Percentiles rank a stretch among this genome's conserved stretches.
These are phyloP conservation scores for Nicotiana rustica DNA, from an alignment of 305 asterid genomes.

Conservation along the genomic window DNA sequence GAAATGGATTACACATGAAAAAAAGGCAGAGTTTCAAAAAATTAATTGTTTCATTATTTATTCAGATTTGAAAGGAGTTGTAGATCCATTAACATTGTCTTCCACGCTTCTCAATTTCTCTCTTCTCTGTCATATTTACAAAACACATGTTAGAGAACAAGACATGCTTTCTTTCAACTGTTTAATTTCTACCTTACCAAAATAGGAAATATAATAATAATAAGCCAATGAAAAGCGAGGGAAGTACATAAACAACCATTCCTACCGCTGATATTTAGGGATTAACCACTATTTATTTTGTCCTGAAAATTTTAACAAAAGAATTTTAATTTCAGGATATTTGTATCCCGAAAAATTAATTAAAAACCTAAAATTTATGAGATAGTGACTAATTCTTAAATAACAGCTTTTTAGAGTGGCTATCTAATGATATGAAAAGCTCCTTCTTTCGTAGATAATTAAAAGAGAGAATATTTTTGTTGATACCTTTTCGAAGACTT, in stretches of 20 bases:
- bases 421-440: no score
- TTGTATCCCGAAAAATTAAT: no score
- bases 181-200: background rate
- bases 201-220: no score
- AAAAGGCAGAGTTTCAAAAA: background rate
- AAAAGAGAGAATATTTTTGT: background rate
- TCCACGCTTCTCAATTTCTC: constrained; percentile 34
- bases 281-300: no score
- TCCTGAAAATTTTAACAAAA: no score
- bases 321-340: no score
- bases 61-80: constrained; percentile 30
- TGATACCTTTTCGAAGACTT: constrained; percentile 62
- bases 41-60: constrained; percentile 31
- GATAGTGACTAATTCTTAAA: no score
- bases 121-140: constrained; percentile 32
- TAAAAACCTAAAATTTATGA: no score
- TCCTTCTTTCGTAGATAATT: background rate
- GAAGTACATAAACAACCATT: no score
- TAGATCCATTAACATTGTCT: constrained; percentile 1
- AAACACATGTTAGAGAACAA: background rate
- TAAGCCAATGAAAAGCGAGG: background rate
- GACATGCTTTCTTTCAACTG: background rate
- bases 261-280: no score
- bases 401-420: no score
- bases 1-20: constrained; percentile 18